phyloP scores from a whole-genome alignment of 225 moss, liverwort and hornwort species.

The Sphagnum contortum region DNA sequence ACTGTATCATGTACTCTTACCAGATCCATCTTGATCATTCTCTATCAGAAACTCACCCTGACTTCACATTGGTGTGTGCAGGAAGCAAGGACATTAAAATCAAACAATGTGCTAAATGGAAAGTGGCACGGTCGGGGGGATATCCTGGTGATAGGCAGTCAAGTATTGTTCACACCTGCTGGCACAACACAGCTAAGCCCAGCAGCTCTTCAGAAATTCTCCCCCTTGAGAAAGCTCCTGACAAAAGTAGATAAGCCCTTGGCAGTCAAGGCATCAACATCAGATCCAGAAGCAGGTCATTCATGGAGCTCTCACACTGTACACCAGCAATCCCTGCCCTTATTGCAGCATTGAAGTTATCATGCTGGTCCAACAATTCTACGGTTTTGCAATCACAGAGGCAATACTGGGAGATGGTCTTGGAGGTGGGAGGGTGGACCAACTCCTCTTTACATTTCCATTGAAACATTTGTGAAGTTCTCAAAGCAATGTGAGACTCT shows the following conservation, averaged over 20 bases:
- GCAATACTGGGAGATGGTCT: too few species aligned
- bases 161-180: constrained; percentile 43
- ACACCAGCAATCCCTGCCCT: constrained; percentile 22
- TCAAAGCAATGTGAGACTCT: too few species aligned
- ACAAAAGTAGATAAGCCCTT: constrained; percentile 17
- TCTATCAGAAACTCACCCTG: neutral
- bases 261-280: constrained; percentile 1
- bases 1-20: too few species aligned
- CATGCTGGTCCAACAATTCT: too few species aligned
- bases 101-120: constrained; percentile 55
- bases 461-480: too few species aligned
- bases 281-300: constrained; percentile 22
- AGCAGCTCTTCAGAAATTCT: constrained; percentile 24
- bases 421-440: too few species aligned
- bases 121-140: constrained; percentile 57
- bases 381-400: too few species aligned
- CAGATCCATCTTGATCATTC: neutral
- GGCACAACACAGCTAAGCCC: constrained; percentile 22
- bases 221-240: constrained; percentile 30
- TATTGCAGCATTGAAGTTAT: constrained; percentile 24
- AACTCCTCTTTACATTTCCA: too few species aligned
- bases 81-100: constrained; percentile 52
- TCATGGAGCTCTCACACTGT: constrained; percentile 23
- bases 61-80: constrained; percentile 9
- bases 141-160: constrained; percentile 48